Evolutionary conservation across 2,329 filamentous ascomycete genomes (phyloP).

Genomic region (Diaporthe sp.): DNA sequence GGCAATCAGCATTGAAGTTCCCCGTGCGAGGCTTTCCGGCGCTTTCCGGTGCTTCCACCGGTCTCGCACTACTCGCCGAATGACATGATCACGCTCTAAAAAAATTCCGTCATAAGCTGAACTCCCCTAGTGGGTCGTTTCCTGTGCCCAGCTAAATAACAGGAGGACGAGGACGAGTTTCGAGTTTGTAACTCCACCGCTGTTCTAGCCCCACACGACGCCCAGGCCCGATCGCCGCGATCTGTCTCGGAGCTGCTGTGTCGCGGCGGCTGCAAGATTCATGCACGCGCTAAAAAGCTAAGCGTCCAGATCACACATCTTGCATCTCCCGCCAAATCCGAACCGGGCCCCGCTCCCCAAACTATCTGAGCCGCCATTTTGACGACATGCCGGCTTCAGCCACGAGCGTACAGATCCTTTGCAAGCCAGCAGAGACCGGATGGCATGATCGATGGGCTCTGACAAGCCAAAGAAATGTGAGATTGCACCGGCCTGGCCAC

Average conservation of each 20-base stretch:
- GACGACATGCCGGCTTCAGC: conserved; percentile 21
- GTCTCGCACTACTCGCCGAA: background rate
- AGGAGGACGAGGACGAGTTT: conserved; percentile 5
- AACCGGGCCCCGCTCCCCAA: background rate
- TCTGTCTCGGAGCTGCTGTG: conserved; percentile 4
- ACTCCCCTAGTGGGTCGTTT: background rate
- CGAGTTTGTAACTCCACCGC: background rate
- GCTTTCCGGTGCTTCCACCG: background rate
- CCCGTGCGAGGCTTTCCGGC: background rate
- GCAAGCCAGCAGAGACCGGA: conserved; percentile 9
- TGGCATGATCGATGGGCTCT: conserved; percentile 26
- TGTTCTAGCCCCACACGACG: background rate
- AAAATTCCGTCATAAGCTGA: background rate
- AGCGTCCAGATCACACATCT: conserved; percentile 2
- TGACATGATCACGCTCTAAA: too few species aligned
- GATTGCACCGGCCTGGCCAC: background rate
- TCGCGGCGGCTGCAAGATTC: conserved; percentile 7
- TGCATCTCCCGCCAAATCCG: background rate
- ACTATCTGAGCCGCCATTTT: background rate
- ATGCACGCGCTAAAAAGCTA: conserved; percentile 8
- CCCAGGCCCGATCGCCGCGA: conserved; percentile 11
- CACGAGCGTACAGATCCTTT: background rate
- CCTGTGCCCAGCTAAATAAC: background rate
- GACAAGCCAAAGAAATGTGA: conserved; percentile 32
- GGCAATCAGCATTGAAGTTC: too few species aligned